Conservation (phyloP, 208 protist species). For the Trichomonas vaginalis region DNA sequence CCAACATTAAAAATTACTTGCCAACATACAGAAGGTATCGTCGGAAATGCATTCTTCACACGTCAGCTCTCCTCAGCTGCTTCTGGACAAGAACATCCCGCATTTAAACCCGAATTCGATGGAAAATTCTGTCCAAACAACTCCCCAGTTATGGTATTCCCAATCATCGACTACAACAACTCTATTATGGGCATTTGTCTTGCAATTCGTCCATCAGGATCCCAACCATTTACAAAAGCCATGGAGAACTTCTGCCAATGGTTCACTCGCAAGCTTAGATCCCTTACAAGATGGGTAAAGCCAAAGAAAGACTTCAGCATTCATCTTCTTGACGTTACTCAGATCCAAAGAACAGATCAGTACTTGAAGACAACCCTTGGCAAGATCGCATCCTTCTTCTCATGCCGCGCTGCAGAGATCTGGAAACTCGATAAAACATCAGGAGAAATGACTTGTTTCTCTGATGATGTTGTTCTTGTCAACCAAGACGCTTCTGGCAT, state of each 20-base stretch:
- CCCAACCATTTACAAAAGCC: background rate
- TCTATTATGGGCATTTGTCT: background rate
- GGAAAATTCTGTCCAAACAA: background rate
- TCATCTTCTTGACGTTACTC: background rate
- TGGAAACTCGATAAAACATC: background rate
- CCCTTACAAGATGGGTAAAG: background rate
- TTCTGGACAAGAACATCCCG: background rate
- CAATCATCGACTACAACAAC: background rate
- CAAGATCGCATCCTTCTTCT: background rate
- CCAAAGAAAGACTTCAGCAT: no score
- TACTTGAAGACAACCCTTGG: background rate
- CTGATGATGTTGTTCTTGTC: background rate
- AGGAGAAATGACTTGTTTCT: background rate
- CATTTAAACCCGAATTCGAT: background rate
- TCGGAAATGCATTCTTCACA: background rate
- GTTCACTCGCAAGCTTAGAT: background rate
- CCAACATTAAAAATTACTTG: background rate
- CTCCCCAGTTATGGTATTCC: background rate
- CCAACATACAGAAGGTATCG: background rate
- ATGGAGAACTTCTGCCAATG: background rate
- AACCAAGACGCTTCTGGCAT: background rate
- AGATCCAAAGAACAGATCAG: background rate
- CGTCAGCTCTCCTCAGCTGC: background rate
- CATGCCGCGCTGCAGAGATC: background rate
- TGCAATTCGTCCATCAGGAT: background rate